phyloP scores from a whole-genome alignment of 345 rosid species.

The Cardiospermum halicacabum region DNA sequence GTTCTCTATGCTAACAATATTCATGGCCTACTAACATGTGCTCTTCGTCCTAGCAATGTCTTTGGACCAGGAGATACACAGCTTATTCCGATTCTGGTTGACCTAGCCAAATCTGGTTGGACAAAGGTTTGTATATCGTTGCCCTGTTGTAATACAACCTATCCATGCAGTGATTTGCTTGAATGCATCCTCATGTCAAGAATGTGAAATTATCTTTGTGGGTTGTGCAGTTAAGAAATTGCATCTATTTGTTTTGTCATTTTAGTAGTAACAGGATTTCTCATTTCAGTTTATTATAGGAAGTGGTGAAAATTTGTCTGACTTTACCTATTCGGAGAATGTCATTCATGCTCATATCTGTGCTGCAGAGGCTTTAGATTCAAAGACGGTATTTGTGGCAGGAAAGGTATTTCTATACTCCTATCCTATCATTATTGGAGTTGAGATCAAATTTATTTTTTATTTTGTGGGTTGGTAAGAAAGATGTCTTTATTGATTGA shows the following conservation, averaged over 20 bases:
- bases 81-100: constrained; percentile 51
- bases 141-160: not conserved
- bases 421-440: not conserved
- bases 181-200: not conserved
- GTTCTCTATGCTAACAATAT: constrained; percentile 64
- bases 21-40: constrained; percentile 83
- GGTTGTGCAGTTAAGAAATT: not conserved
- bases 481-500: constrained; percentile 12
- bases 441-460: not conserved
- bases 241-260: not conserved
- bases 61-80: constrained; percentile 84
- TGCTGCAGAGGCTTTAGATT: constrained; percentile 71
- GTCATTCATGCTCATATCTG: constrained; percentile 82
- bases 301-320: constrained; percentile 76
- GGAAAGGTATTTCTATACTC: constrained; percentile 64
- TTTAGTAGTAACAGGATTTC: constrained; percentile 31
- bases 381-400: constrained; percentile 61
- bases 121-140: constrained; percentile 60
- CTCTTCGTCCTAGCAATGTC: constrained; percentile 83
- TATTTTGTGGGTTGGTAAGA: constrained; percentile 5
- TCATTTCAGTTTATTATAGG: constrained; percentile 83
- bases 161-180: not conserved
- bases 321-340: constrained; percentile 88
- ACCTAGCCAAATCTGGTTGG: constrained; percentile 73
- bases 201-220: not conserved